Evolutionary conservation across 306 rosid genomes (phyloP).

Genomic region (Cucurbita moschata): DNA sequence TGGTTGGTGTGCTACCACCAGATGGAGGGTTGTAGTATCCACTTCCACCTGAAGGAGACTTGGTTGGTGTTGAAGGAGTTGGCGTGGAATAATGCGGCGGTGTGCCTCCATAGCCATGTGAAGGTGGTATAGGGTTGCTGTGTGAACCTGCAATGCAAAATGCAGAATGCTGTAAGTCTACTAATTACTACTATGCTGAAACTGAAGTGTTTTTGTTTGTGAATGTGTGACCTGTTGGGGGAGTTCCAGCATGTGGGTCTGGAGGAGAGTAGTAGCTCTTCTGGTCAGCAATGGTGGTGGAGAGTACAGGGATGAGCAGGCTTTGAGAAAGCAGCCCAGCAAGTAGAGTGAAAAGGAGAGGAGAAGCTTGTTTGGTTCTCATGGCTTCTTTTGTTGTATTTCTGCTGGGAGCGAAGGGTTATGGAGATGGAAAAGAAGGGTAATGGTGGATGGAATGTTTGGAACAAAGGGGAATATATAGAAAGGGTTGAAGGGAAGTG

Average conservation of each 20-base stretch:
- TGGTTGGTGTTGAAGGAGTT: slow-evolving; percentile 5
- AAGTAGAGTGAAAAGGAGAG: slow-evolving; percentile 22
- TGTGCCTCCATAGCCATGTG: slow-evolving; percentile 20
- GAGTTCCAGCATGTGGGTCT: slow-evolving; percentile 40
- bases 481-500: slow-evolving; percentile 14
- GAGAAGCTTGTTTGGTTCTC: slow-evolving; percentile 19
- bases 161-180: not conserved
- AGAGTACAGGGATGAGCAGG: slow-evolving; percentile 37
- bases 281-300: slow-evolving; percentile 43
- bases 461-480: slow-evolving; percentile 29
- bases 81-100: slow-evolving; percentile 2
- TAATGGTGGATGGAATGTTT: slow-evolving; percentile 16
- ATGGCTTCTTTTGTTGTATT: not conserved
- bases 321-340: slow-evolving; percentile 42
- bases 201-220: not conserved
- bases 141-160: slow-evolving; percentile 2
- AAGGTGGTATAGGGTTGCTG: slow-evolving; percentile 19
- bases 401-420: not conserved
- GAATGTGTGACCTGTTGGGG: slow-evolving; percentile 31
- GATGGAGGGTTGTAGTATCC: slow-evolving; percentile 39
- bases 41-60: slow-evolving; percentile 5
- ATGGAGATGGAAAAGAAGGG: not conserved
- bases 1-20: slow-evolving; percentile 29
- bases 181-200: not conserved
- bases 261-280: slow-evolving; percentile 53